Evolutionary conservation across 176 grass and related monocot species (phyloP).

Genomic region (Cocos nucifera): DNA sequence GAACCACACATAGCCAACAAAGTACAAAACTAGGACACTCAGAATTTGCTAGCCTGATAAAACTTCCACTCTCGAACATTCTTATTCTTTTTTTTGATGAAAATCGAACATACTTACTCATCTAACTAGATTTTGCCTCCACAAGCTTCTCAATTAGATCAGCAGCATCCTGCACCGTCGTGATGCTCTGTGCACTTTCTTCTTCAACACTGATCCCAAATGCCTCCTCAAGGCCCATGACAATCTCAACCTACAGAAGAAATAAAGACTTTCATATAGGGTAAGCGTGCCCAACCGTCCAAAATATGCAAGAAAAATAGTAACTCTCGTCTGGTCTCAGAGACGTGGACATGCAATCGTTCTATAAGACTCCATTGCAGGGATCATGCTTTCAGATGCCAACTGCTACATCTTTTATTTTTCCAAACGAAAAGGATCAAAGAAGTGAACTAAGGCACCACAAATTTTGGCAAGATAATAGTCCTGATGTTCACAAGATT

Average conservation of each 20-base stretch:
- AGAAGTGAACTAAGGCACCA: no score
- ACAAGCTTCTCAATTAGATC: slow-evolving; percentile 45
- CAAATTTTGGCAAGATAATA: no score
- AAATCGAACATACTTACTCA: not conserved
- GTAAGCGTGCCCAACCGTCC: no score
- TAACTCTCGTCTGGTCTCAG: no score
- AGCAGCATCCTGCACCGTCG: slow-evolving; percentile 41
- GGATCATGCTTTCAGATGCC: not conserved
- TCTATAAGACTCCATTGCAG: not conserved
- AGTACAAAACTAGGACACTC: no score
- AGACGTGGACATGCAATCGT: not conserved
- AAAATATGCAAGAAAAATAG: no score
- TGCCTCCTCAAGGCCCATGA: slow-evolving; percentile 66
- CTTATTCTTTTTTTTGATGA: not conserved
- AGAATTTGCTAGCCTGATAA: no score
- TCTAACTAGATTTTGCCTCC: not conserved
- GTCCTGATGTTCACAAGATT: no score
- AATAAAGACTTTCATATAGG: not conserved
- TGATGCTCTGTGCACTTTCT: slow-evolving; percentile 38
- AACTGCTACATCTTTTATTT: not conserved
- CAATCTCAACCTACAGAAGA: slow-evolving; percentile 42
- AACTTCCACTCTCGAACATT: not conserved
- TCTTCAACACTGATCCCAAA: slow-evolving; percentile 50
- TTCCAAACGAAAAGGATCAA: not conserved
- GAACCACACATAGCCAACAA: no score